Evolutionary conservation across 2,329 filamentous ascomycete species (phyloP).

Genomic region (Colletotrichum karsti): DNA sequence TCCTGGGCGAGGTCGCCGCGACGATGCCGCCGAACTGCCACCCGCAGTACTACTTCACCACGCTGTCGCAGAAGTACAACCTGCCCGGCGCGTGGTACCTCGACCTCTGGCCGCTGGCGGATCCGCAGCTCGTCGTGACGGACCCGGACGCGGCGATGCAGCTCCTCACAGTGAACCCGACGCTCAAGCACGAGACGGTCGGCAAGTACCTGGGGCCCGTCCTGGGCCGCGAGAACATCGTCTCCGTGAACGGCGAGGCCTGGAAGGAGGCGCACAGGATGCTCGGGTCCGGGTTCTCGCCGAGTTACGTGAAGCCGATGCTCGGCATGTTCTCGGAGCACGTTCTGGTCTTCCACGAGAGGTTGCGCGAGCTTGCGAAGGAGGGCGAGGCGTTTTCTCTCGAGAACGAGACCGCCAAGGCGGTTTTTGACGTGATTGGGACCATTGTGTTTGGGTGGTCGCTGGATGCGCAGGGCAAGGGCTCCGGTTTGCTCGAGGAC

Average conservation of each 20-base stretch:
- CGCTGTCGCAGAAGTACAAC: conserved; percentile 30
- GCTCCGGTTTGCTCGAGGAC: conserved; percentile 26
- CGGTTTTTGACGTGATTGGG: conserved; percentile 34
- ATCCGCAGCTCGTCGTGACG: conserved; percentile 33
- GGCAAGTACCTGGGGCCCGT: conserved; percentile 31
- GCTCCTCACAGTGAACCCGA: conserved; percentile 31
- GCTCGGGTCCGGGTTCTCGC: conserved; percentile 38
- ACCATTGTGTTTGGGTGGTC: conserved; percentile 30
- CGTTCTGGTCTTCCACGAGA: conserved; percentile 30
- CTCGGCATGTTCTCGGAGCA: conserved; percentile 34
- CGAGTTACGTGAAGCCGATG: conserved; percentile 32
- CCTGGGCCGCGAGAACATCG: conserved; percentile 32
- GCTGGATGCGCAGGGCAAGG: conserved; percentile 31
- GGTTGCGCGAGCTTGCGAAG: conserved; percentile 16
- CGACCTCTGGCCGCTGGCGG: conserved; percentile 38
- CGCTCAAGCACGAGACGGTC: conserved; percentile 27
- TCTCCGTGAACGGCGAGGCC: conserved; percentile 33
- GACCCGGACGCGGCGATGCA: conserved; percentile 34
- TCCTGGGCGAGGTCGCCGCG: conserved; percentile 24
- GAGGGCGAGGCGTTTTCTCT: conserved; percentile 27
- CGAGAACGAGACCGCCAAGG: conserved; percentile 31
- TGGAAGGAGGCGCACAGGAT: conserved; percentile 38
- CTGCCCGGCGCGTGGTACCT: conserved; percentile 41
- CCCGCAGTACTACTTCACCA: conserved; percentile 32
- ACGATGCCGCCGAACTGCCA: conserved; percentile 32